phyloP scores from a whole-genome alignment of 2,329 filamentous ascomycete species.

The Neocatenulostroma microsporum region DNA sequence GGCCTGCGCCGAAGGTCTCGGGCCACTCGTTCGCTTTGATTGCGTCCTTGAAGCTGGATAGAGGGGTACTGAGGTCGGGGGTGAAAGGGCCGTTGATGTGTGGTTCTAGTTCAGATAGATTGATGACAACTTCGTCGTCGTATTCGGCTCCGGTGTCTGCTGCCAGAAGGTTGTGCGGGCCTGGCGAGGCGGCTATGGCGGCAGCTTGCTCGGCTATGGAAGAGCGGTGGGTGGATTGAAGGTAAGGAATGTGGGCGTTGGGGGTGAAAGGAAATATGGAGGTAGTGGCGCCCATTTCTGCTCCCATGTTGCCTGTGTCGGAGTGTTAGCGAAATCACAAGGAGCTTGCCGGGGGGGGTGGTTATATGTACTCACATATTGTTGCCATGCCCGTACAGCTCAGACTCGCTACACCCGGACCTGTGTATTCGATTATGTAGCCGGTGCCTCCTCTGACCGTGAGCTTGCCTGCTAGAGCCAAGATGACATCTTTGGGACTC shows the following conservation, averaged over 20 bases:
- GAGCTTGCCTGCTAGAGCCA: slow-evolving; percentile 78
- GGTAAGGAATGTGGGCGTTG: slow-evolving; percentile 71
- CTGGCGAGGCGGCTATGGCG: slow-evolving; percentile 50
- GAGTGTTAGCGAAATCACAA: background rate
- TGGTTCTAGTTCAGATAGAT: slow-evolving; percentile 83
- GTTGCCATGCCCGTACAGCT: slow-evolving; percentile 93
- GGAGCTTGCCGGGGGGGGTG: background rate
- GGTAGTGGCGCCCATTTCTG: slow-evolving; percentile 88
- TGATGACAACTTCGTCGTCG: slow-evolving; percentile 82
- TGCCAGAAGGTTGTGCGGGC: slow-evolving; percentile 58
- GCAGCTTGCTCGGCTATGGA: slow-evolving; percentile 62
- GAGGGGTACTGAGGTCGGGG: slow-evolving; percentile 84
- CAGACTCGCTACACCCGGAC: slow-evolving; percentile 74
- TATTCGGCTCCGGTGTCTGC: slow-evolving; percentile 80
- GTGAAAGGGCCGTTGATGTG: slow-evolving; percentile 98
- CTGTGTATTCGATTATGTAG: slow-evolving; percentile 75
- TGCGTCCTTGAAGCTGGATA: slow-evolving; percentile 80
- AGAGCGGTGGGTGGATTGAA: slow-evolving; percentile 71
- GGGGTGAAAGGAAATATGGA: slow-evolving; percentile 89
- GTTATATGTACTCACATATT: slow-evolving; percentile 63
- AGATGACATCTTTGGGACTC: slow-evolving; percentile 90
- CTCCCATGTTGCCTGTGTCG: slow-evolving; percentile 55
- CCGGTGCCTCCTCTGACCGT: slow-evolving; percentile 88
- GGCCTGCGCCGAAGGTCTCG: slow-evolving; percentile 76
- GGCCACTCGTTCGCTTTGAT: slow-evolving; percentile 86